A percentile compares a stretch with the other conserved stretches of the same genome.
These are phyloP conservation scores for Vitis hybrid DNA, from an alignment of 177 flowering plant species.

Conservation along the genomic window DNA sequence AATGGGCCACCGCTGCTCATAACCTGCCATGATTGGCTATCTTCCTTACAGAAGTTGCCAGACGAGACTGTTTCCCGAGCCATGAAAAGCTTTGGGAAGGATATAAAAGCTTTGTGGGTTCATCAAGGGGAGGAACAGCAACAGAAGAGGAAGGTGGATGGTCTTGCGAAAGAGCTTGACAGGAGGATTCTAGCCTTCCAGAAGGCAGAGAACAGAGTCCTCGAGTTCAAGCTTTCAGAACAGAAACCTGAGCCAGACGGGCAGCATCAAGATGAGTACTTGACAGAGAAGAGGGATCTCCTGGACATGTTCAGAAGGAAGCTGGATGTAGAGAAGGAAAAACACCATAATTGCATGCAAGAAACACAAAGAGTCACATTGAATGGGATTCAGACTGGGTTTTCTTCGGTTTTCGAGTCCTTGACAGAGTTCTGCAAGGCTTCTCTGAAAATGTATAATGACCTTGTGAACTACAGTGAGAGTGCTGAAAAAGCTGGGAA, in stretches of 20 bases:
- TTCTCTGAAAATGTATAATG: slow-evolving; percentile 45
- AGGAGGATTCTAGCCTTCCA: slow-evolving; percentile 33
- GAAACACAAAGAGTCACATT: slow-evolving; percentile 59
- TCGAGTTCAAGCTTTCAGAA: slow-evolving; percentile 32
- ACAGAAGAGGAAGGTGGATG: slow-evolving; percentile 62
- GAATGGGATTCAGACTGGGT: slow-evolving; percentile 58
- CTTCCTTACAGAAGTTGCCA: slow-evolving; percentile 59
- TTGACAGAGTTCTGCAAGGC: slow-evolving; percentile 54
- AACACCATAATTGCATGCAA: slow-evolving; percentile 49
- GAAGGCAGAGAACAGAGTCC: slow-evolving; percentile 35
- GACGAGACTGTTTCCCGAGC: slow-evolving; percentile 59
- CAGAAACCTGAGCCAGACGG: slow-evolving; percentile 23
- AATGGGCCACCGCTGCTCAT: slow-evolving; percentile 67
- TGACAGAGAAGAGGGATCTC: slow-evolving; percentile 42
- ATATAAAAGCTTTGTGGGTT: slow-evolving; percentile 66
- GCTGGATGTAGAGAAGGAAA: slow-evolving; percentile 50
- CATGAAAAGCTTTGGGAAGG: slow-evolving; percentile 68
- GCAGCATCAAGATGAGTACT: slow-evolving; percentile 24
- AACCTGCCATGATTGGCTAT: slow-evolving; percentile 67
- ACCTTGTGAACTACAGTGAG: slow-evolving; percentile 32
- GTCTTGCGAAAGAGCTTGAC: slow-evolving; percentile 51
- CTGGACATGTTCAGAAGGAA: slow-evolving; percentile 35
- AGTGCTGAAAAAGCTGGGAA: slow-evolving; percentile 28
- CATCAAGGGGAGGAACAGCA: slow-evolving; percentile 82
- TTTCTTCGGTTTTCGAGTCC: slow-evolving; percentile 47